phyloP scores from a whole-genome alignment of 2,329 filamentous ascomycete genomes.

The Teratosphaeria gauchensis region DNA sequence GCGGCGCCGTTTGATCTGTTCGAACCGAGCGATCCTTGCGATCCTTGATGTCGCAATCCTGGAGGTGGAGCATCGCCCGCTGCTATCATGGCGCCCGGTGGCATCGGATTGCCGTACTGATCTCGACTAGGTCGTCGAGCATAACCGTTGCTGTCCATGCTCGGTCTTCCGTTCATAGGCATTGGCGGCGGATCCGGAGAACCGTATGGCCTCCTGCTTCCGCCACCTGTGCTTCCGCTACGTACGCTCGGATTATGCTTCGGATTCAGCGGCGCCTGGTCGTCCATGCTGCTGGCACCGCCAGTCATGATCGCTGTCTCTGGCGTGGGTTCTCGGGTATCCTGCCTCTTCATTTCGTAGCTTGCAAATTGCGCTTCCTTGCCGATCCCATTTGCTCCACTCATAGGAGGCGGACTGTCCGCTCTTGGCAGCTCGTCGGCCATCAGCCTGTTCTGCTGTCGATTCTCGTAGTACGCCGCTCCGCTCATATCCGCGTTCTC shows the following conservation, averaged over 20 bases:
- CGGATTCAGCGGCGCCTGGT: conserved; percentile 60
- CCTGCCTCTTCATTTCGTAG: conserved; percentile 53
- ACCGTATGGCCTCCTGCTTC: conserved; percentile 27
- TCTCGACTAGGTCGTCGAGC: conserved; percentile 40
- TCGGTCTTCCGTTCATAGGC: conserved; percentile 21
- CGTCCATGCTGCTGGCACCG: conserved; percentile 48
- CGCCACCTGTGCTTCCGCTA: conserved; percentile 25
- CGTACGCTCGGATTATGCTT: conserved; percentile 48
- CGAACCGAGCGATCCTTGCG: conserved; percentile 36
- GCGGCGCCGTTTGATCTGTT: conserved; percentile 23
- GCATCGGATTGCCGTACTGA: conserved; percentile 53
- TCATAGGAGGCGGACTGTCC: conserved; percentile 45
- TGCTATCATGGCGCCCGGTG: conserved; percentile 19
- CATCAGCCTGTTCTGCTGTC: conserved; percentile 30
- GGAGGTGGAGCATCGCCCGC: conserved; percentile 30
- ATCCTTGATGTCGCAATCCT: conserved; percentile 39
- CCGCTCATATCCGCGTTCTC: conserved; percentile 97
- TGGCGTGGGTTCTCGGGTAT: conserved; percentile 19
- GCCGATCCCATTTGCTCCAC: conserved; percentile 33
- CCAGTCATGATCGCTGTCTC: conserved; percentile 26
- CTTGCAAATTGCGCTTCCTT: conserved; percentile 50
- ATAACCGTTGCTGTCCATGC: conserved; percentile 21
- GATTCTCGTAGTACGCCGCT: conserved; percentile 66
- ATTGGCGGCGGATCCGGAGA: conserved; percentile 30
- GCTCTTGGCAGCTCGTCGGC: conserved; percentile 34